Evolutionary conservation across 352 stramenopile species (phyloP).

Genomic region (Salisapilia sapeloensis): DNA sequence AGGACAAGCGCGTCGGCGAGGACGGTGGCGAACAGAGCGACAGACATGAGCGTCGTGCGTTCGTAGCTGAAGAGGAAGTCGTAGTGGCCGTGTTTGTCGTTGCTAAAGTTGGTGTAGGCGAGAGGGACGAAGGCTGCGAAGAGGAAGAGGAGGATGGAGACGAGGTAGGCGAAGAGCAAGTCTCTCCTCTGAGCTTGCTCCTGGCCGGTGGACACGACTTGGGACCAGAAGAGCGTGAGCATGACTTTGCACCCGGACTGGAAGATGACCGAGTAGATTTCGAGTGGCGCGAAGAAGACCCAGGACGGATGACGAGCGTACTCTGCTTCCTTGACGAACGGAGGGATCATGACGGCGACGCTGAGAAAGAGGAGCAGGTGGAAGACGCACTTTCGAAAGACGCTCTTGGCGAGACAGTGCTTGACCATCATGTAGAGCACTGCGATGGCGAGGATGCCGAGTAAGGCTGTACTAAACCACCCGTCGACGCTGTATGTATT

Average conservation of each 20-base stretch:
- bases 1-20: constrained; percentile 51
- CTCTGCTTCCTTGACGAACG: constrained; percentile 38
- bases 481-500: constrained; percentile 30
- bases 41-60: constrained; percentile 32
- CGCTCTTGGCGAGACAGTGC: constrained; percentile 38
- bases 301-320: constrained; percentile 39
- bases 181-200: constrained; percentile 25
- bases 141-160: constrained; percentile 22
- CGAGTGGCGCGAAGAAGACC: constrained; percentile 44
- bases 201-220: constrained; percentile 63
- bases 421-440: constrained; percentile 45
- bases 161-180: constrained; percentile 38
- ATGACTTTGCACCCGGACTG: constrained; percentile 71
- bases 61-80: constrained; percentile 39
- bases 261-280: constrained; percentile 45
- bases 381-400: constrained; percentile 41
- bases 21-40: constrained; percentile 34
- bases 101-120: constrained; percentile 24
- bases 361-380: constrained; percentile 49
- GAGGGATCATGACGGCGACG: constrained; percentile 44
- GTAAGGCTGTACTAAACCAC: constrained; percentile 38
- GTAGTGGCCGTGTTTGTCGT: constrained; percentile 41
- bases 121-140: constrained; percentile 44
- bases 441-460: constrained; percentile 28
- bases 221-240: constrained; percentile 61